Percentiles rank a stretch among this genome's conserved stretches.
These are phyloP conservation scores for Metschnikowia sp. DNA, from an alignment of 805 yeast species.

Conservation along the genomic window DNA sequence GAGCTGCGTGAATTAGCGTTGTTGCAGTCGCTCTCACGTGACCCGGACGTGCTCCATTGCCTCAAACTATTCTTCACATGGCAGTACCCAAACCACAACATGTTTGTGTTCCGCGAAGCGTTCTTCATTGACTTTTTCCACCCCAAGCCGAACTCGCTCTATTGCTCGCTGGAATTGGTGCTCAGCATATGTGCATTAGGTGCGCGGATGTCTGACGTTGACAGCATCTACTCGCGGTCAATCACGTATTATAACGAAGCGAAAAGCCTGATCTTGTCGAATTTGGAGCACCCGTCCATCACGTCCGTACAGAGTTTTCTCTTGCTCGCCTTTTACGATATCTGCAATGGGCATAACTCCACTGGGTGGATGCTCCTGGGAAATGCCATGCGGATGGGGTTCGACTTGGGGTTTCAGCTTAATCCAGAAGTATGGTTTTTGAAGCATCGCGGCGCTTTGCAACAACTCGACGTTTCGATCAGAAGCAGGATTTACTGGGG, in stretches of 20 bases:
- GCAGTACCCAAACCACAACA: slow-evolving; percentile 62
- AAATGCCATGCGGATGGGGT: slow-evolving; percentile 61
- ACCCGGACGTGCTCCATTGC: slow-evolving; percentile 29
- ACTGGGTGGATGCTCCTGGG: slow-evolving; percentile 65
- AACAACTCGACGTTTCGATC: slow-evolving; percentile 52
- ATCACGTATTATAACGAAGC: slow-evolving; percentile 47
- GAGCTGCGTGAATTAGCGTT: slow-evolving; percentile 13
- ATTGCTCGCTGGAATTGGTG: slow-evolving; percentile 54
- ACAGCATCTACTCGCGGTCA: slow-evolving; percentile 39
- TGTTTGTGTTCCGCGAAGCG: slow-evolving; percentile 62
- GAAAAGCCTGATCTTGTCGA: slow-evolving; percentile 37
- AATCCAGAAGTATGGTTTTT: slow-evolving; percentile 59
- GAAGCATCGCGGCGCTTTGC: slow-evolving; percentile 34
- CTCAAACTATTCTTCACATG: slow-evolving; percentile 52
- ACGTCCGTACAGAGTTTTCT: slow-evolving; percentile 57
- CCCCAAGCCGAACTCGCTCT: slow-evolving; percentile 48
- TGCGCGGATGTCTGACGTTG: slow-evolving; percentile 46
- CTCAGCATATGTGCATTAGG: slow-evolving; percentile 61
- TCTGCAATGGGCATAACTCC: slow-evolving; percentile 56
- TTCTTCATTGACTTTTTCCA: slow-evolving; percentile 58
- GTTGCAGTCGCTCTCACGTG: slow-evolving; percentile 9
- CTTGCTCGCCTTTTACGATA: slow-evolving; percentile 58
- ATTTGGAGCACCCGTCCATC: slow-evolving; percentile 45
- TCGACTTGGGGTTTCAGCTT: slow-evolving; percentile 60
- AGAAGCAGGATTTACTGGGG: slow-evolving; percentile 67